phyloP scores from a whole-genome alignment of 2,329 filamentous ascomycete species.

The Aspergillus piperis region DNA sequence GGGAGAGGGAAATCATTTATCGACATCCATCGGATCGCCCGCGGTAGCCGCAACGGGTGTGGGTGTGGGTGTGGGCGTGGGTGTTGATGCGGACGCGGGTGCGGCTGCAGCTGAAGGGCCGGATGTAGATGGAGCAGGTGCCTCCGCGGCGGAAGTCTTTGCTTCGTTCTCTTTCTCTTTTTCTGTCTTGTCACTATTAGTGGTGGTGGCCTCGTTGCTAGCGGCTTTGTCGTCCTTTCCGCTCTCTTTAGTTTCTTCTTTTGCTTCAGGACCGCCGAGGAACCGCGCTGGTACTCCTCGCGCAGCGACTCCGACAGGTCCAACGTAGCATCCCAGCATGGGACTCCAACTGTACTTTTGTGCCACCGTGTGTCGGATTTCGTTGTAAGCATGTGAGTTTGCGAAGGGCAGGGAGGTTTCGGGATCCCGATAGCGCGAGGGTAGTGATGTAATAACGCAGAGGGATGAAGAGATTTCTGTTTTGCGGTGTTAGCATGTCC shows the following conservation, averaged over 20 bases:
- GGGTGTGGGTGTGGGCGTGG: slow-evolving; percentile 4
- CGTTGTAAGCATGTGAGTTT: slow-evolving; percentile 73
- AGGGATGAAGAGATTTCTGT: slow-evolving; percentile 52
- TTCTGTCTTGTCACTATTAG: slow-evolving; percentile 6
- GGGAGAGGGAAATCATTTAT: background rate
- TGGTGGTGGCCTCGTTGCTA: slow-evolving; percentile 5
- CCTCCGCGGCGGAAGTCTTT: slow-evolving; percentile 7
- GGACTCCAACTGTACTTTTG: slow-evolving; percentile 82
- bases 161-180: slow-evolving; percentile 10
- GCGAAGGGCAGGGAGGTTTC: slow-evolving; percentile 79
- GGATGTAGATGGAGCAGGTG: background rate
- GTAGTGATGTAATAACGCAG: slow-evolving; percentile 81
- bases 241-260: slow-evolving; percentile 17
- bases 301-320: slow-evolving; percentile 59
- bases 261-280: slow-evolving; percentile 29
- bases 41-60: background rate
- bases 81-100: slow-evolving; percentile 9
- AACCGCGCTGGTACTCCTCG: slow-evolving; percentile 83
- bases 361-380: slow-evolving; percentile 72
- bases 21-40: slow-evolving; percentile 7
- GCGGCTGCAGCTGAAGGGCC: slow-evolving; percentile 7
- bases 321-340: slow-evolving; percentile 80
- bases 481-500: slow-evolving; percentile 10
- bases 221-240: slow-evolving; percentile 10
- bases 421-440: slow-evolving; percentile 82